Evolutionary conservation across 345 rosid genomes (phyloP).

Genomic region (Angophora floribunda): DNA sequence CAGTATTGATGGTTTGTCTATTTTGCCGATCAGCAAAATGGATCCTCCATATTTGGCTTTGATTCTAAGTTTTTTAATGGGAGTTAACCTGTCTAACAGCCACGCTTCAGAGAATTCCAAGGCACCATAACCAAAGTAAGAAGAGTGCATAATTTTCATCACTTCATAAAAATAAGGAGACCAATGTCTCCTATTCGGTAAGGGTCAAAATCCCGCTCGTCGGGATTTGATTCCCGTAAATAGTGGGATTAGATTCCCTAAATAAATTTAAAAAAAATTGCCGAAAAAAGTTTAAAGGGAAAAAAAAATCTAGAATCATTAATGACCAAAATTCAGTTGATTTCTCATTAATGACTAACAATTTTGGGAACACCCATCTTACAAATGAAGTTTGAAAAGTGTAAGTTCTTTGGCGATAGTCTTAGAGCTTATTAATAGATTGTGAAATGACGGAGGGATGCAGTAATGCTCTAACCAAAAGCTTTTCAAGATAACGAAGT

Average conservation of each 20-base stretch:
- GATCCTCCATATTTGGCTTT: not conserved
- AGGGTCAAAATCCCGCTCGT: not conserved
- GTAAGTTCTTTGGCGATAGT: not conserved
- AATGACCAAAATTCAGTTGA: not conserved
- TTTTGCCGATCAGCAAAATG: not conserved
- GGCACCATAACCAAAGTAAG: not conserved
- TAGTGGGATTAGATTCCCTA: not conserved
- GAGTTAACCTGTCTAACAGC: not conserved
- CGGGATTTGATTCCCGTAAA: not conserved
- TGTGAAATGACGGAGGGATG: not conserved
- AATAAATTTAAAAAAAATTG: too few species aligned
- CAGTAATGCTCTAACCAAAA: fast-evolving
- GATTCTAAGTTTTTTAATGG: not conserved
- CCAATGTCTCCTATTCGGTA: not conserved
- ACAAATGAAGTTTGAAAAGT: not conserved
- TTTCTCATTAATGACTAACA: not conserved
- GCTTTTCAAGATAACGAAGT: not conserved
- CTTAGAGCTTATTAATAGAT: not conserved
- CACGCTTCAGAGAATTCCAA: not conserved
- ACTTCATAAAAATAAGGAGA: not conserved
- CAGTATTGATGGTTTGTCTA: not conserved
- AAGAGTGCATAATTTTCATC: not conserved
- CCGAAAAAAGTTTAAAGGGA: not conserved
- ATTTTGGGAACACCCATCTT: not conserved
- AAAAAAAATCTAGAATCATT: not conserved